Conservation (phyloP, 768 basidiomycete genomes). For the Pleurotus djamor region DNA sequence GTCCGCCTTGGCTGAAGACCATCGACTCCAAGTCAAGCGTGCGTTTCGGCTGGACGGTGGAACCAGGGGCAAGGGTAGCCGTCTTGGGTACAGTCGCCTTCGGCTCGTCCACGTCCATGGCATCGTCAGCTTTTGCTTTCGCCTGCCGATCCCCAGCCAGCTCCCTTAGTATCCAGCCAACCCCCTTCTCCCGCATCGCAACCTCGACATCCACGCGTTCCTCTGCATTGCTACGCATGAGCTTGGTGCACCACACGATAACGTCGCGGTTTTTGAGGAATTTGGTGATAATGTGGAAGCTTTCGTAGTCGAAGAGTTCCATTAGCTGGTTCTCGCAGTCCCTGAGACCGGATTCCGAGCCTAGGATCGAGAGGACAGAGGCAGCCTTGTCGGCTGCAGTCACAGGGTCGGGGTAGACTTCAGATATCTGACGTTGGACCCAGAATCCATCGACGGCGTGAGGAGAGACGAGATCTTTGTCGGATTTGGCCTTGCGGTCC, state of each 20-base stretch:
- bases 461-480: conserved; percentile 82
- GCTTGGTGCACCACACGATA: conserved; percentile 97
- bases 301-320: conserved; percentile 93
- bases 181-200: conserved; percentile 95
- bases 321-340: conserved; percentile 96
- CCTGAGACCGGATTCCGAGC: conserved; percentile 82
- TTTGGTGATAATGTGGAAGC: conserved; percentile 85
- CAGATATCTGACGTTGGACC: conserved; percentile 93
- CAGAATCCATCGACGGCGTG: conserved; percentile 97
- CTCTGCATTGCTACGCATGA: conserved; percentile 86
- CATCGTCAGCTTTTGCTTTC: conserved; percentile 46
- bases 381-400: conserved; percentile 92
- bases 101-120: conserved; percentile 77
- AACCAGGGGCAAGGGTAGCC: conserved; percentile 85
- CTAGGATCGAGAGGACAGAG: conserved; percentile 79
- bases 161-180: conserved; percentile 93
- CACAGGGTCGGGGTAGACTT: conserved; percentile 91
- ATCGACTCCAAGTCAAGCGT: conserved; percentile 89
- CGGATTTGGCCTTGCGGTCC: conserved; percentile 48
- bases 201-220: conserved; percentile 94
- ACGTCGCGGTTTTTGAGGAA: conserved; percentile 96
- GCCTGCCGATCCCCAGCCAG: conserved; percentile 78
- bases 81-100: conserved; percentile 73
- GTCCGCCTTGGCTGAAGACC: conserved; percentile 96
- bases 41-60: conserved; percentile 80